Evolutionary conservation across 1,139 yeast species (phyloP).

Genomic region (Suhomyces panamericanus): DNA sequence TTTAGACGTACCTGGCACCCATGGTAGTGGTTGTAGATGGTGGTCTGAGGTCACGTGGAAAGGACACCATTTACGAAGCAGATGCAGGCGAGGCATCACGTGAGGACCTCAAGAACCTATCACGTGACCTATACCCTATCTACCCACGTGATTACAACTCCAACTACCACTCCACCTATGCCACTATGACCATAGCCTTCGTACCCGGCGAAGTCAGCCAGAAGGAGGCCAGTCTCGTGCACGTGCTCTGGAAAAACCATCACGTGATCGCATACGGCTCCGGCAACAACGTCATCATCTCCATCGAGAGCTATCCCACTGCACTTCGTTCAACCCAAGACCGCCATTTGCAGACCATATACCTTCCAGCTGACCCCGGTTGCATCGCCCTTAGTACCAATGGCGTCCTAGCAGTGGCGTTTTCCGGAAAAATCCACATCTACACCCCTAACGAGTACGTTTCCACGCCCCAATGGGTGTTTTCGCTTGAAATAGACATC

Average conservation of each 20-base stretch:
- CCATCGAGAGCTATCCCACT: constrained; percentile 18
- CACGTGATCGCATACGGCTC: constrained; percentile 77
- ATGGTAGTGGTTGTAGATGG: constrained; percentile 12
- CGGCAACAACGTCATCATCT: constrained; percentile 78
- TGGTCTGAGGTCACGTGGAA: constrained; percentile 55
- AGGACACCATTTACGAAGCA: neutral
- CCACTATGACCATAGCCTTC: constrained; percentile 61
- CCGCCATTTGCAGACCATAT: constrained; percentile 69
- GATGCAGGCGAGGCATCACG: neutral
- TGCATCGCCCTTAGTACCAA: constrained; percentile 64
- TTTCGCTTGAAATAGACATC: constrained; percentile 22
- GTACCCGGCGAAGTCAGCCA: constrained; percentile 85
- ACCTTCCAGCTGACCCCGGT: constrained; percentile 63
- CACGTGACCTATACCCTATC: no score
- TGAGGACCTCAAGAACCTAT: no score
- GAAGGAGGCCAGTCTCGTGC: constrained; percentile 55
- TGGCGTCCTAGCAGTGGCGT: constrained; percentile 57
- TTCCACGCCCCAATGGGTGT: constrained; percentile 51
- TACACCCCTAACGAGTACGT: constrained; percentile 49
- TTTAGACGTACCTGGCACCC: constrained; percentile 37
- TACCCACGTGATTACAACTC: neutral
- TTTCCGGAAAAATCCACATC: constrained; percentile 32
- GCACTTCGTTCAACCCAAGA: constrained; percentile 1
- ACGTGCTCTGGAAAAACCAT: constrained; percentile 67
- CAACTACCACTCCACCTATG: neutral